A percentile compares a stretch with the other conserved stretches of the same genome.
These are phyloP conservation scores for Podila minutissima DNA, from an alignment of 192 early-diverging fungal genomes.

Conservation along the genomic window DNA sequence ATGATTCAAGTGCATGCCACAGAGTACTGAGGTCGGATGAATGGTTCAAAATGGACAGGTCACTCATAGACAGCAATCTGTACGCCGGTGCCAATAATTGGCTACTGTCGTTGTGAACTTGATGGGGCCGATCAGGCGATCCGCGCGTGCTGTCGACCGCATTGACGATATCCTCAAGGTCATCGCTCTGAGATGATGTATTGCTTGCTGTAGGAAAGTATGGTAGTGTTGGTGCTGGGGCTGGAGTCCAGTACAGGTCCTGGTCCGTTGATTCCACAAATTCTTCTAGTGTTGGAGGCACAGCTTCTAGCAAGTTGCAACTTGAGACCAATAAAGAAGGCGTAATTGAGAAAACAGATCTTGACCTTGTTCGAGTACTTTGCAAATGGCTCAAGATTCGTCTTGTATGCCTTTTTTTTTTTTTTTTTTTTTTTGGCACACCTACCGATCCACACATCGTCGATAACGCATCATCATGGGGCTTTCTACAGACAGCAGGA, in stretches of 20 bases:
- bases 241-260: conserved; percentile 52
- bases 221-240: not conserved
- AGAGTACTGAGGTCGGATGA: conserved; percentile 49
- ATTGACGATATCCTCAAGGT: too few relatives aligned
- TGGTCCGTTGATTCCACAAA: conserved; percentile 70
- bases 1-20: conserved; percentile 51
- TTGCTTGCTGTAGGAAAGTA: not conserved
- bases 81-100: conserved; percentile 18
- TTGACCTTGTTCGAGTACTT: too few relatives aligned
- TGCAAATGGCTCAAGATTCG: too few relatives aligned
- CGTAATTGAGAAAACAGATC: too few relatives aligned
- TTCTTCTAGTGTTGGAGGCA: conserved; percentile 57
- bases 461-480: conserved; percentile 74
- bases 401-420: not conserved
- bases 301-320: conserved; percentile 2
- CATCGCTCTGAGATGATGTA: conserved; percentile 6
- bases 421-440: not conserved
- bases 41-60: conserved; percentile 74
- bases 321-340: conserved; percentile 2
- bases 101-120: too few relatives aligned
- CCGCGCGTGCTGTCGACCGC: too few relatives aligned
- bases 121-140: too few relatives aligned
- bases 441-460: conserved; percentile 59
- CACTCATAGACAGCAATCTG: conserved; percentile 59
- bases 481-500: conserved; percentile 89